Base-by-base conservation (phyloP, 768 basidiomycete species). In the Agrocybe pediades region DNA sequence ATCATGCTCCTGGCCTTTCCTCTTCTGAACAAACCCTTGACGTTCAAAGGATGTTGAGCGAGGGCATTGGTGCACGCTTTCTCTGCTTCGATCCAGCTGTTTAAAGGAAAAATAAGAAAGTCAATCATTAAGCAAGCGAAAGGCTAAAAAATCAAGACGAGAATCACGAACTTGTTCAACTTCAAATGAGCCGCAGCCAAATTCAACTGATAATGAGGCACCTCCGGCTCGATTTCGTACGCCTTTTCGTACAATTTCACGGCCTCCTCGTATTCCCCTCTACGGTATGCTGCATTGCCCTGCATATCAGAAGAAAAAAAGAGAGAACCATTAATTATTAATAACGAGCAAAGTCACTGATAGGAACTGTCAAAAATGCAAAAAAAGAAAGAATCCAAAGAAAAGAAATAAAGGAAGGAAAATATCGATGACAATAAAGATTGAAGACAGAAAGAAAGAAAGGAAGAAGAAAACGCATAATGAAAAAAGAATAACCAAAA, bases 121-220 rank as follows among this genome's bases (percentile, higher is more conserved):
- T n/a, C n/a, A n/a, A n/a, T n/a, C n/a, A n/a, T n/a, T n/a, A n/a
- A n/a, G n/a, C n/a, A n/a, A n/a, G n/a, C n/a, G n/a, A n/a, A 51
- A 46, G 27, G 50, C 27, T 41, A 25, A 21, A 43, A 46, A 30
- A 21, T 25, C 41, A 30, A n/a, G 26, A 9, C 5, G 19, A 43
- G 16, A 41, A 20, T 3, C 16, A 71, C 85, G 54, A 67, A 90
- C 88, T 86, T 81, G 68, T 74, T 73, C 43, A 90, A 68, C 63
- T 90, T 90, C 29, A 90, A 66, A 65, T 89, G 77, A 0, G 88
- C 88, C 1, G 87, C 87, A 2, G 88, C 88, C 21, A 90, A 76
- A 61, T 90, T 90, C 29, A 90, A 79, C 62, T 88, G 84, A 60
- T 90, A 90, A 61, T 87, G 83, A 0, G 88, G 86, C 56, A 90